Conservation (phyloP, 345 rosid genomes). For the Stellera chamaejasme region DNA sequence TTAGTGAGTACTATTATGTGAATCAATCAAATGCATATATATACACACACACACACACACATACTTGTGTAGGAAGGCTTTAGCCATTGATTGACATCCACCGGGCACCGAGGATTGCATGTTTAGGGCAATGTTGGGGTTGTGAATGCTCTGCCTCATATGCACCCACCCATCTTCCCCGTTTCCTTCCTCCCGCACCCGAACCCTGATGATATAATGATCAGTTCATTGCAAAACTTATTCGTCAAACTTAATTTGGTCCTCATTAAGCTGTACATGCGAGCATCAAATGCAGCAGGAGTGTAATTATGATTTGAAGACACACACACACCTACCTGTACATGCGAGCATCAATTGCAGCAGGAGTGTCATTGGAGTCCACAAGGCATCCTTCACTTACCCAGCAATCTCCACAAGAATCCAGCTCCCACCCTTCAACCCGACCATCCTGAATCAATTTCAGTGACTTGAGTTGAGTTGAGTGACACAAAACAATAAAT, state of each 20-base stretch:
- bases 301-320: too few species aligned
- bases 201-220: conserved; percentile 36
- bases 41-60: background rate
- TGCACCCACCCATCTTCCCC: conserved; percentile 81
- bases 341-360: conserved; percentile 81
- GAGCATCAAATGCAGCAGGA: too few species aligned
- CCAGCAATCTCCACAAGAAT: conserved; percentile 87
- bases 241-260: too few species aligned
- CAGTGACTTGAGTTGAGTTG: too few species aligned
- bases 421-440: conserved; percentile 77
- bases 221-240: too few species aligned
- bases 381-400: conserved; percentile 91
- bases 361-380: conserved; percentile 61
- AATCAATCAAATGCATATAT: too few species aligned
- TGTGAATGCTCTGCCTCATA: conserved; percentile 89
- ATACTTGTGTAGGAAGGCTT: conserved; percentile 46
- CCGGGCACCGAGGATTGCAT: conserved; percentile 63
- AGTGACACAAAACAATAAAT: too few species aligned
- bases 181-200: conserved; percentile 40
- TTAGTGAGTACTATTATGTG: too few species aligned
- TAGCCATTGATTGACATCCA: conserved; percentile 52
- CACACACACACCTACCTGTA: conserved; percentile 42
- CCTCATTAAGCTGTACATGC: too few species aligned
- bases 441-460: conserved; percentile 41
- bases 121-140: conserved; percentile 77